phyloP scores from a whole-genome alignment of 75 land plant genomes.

The Isoetes taiwanensis region DNA sequence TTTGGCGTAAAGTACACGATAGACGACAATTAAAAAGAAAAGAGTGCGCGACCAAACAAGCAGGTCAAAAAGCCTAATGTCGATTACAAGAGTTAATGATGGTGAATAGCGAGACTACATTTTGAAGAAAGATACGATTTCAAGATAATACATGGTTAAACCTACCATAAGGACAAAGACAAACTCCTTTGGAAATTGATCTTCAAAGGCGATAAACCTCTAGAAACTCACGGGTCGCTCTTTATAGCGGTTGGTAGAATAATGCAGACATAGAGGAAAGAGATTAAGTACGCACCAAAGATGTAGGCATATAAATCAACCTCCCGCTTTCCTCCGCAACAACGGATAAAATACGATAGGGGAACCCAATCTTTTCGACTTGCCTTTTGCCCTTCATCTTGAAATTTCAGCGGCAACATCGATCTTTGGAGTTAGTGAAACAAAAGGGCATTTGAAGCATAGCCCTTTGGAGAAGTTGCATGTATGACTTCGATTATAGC shows the following conservation, averaged over 20 bases:
- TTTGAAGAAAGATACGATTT: too few relatives aligned
- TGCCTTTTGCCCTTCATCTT: constrained; percentile 31
- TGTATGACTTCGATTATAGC: constrained; percentile 89
- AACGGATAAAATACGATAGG: constrained; percentile 71
- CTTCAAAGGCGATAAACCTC: constrained; percentile 84
- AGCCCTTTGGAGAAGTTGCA: constrained; percentile 45
- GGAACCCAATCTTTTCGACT: constrained; percentile 53
- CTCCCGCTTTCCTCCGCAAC: constrained; percentile 93
- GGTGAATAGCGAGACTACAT: too few relatives aligned
- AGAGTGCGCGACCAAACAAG: constrained; percentile 48
- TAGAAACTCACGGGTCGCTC: constrained; percentile 60
- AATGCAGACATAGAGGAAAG: constrained; percentile 81
- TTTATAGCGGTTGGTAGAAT: constrained; percentile 74
- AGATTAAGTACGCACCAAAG: constrained; percentile 75
- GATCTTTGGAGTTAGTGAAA: constrained; percentile 78
- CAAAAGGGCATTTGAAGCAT: constrained; percentile 34
- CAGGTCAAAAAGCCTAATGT: too few relatives aligned
- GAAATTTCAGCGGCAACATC: constrained; percentile 77
- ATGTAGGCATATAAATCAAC: constrained; percentile 92
- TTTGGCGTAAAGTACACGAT: constrained; percentile 82
- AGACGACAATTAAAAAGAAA: constrained; percentile 84
- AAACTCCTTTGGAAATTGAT: constrained; percentile 94
- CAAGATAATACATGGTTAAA: too few relatives aligned
- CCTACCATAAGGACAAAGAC: constrained; percentile 84
- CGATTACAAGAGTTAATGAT: too few relatives aligned